Percentiles rank a stretch among this genome's conserved stretches.
These are phyloP conservation scores for Angophora floribunda DNA, from an alignment of 345 rosid species.

Conservation along the genomic window DNA sequence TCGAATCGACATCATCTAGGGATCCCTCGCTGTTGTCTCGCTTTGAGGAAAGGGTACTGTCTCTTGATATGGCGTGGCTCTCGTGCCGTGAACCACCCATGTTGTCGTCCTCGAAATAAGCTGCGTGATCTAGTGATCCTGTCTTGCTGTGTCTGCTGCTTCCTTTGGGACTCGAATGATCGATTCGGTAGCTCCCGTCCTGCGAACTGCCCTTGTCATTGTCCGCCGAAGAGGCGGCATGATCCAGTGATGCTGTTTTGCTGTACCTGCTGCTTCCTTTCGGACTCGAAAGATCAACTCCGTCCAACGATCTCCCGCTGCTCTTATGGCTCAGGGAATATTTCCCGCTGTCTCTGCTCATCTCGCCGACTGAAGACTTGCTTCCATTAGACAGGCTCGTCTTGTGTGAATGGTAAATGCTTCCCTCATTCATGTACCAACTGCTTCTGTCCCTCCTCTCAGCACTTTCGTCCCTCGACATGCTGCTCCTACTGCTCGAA, in stretches of 20 bases:
- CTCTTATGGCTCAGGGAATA: not conserved
- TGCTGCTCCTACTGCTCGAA: not conserved
- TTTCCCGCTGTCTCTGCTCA: not conserved
- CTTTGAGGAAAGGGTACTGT: not conserved
- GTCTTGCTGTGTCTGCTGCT: not conserved
- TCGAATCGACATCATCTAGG: not conserved
- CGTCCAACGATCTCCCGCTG: not conserved
- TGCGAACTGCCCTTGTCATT: not conserved
- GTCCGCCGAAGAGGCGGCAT: not conserved
- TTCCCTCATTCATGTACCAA: not conserved
- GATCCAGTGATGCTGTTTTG: not conserved
- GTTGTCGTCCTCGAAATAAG: not conserved
- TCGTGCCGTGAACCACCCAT: not conserved
- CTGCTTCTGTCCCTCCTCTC: not conserved
- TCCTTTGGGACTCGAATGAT: not conserved
- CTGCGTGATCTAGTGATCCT: not conserved
- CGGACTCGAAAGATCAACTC: not conserved
- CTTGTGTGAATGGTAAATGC: not conserved
- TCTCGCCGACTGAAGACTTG: not conserved
- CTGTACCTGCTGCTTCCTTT: not conserved
- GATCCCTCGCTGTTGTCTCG: not conserved
- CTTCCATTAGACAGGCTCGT: not conserved
- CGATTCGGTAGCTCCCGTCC: not conserved
- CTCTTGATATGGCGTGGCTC: not conserved
- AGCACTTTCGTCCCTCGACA: not conserved